Base-by-base conservation (phyloP, 768 basidiomycete species). In the Mycena polygramma region DNA sequence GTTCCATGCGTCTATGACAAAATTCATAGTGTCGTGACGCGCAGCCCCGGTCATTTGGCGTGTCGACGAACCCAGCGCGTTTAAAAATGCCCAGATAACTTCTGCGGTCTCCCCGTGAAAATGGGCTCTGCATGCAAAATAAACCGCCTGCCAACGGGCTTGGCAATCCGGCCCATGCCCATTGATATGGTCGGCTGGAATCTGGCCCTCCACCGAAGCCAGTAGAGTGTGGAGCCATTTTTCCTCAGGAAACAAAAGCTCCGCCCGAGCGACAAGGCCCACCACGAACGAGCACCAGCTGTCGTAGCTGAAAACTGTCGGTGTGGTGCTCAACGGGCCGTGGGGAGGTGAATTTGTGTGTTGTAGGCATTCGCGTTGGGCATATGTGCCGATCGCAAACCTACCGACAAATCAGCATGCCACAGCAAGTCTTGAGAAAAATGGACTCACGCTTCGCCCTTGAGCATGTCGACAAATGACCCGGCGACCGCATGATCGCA, bases 41-140 rank as follows among this genome's bases (percentile, higher is more conserved):
- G 60, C 59, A 36, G 41, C 30, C 17, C 41, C 67, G 7, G 67
- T 69, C 52, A 55, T 69, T 69, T 69, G 67, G 0, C 67, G 67
- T 19, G 60, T 69, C n/a, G 67, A 69, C 0, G 67, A 45, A 1
- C 67, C 67, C 13, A 67, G 59, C 17, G 67, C n/a, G 36, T 68
- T 68, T 17, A 68, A 20, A n/a, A 67, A 68, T 2, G 52, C 67
- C 67, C 67, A 68, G 0, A 68, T 19, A 19, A 57, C n/a, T 52
- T 68, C 67, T 0, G 59, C 67, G 11, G 67, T 63, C 60, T 69
- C 61, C 22, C 67, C 60, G 48, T 69, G 54, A 37, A 69, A 69
- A 60, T 69, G 67, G 1, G 24, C 58, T 20, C 67, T 24, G 46
- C 67, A 68, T 6, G 67, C 67, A 49, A 55, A 53, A 54, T 68